A percentile compares a stretch with the other conserved stretches of the same genome.
These are phyloP conservation scores for Chaetomidium leptoderma DNA, from an alignment of 495 filamentous ascomycete species.

Conservation along the genomic window DNA sequence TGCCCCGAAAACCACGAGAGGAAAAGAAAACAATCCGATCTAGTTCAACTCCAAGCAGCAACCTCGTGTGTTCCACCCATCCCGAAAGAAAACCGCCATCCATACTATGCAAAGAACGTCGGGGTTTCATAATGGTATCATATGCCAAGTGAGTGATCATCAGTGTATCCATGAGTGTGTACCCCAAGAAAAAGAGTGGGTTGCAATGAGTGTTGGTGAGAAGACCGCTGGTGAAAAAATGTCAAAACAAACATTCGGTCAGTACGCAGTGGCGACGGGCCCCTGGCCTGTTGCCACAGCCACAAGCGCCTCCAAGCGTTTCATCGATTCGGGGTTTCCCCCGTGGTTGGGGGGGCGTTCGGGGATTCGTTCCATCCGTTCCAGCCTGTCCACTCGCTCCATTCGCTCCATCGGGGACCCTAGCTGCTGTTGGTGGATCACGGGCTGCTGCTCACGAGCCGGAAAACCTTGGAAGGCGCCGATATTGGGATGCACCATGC, in stretches of 20 bases:
- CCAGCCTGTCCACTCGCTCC: slow-evolving; percentile 30
- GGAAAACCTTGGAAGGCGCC: slow-evolving; percentile 44
- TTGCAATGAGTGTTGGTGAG: slow-evolving; percentile 17
- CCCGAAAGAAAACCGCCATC: no score
- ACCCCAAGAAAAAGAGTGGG: not conserved
- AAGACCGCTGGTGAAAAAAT: no score
- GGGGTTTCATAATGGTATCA: not conserved
- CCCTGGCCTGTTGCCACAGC: slow-evolving; percentile 85
- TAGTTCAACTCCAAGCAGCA: slow-evolving; percentile 1
- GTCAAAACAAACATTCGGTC: slow-evolving; percentile 4
- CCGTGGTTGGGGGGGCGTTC: slow-evolving; percentile 25
- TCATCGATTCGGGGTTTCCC: slow-evolving; percentile 46
- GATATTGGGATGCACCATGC: slow-evolving; percentile 49
- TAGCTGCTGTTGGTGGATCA: slow-evolving; percentile 12
- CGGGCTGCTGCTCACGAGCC: slow-evolving; percentile 30
- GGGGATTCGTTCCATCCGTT: slow-evolving; percentile 32
- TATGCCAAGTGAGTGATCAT: not conserved
- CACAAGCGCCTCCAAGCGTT: slow-evolving; percentile 75
- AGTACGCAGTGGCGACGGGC: slow-evolving; percentile 52
- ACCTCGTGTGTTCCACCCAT: not conserved
- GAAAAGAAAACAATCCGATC: not conserved
- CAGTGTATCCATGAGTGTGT: not conserved
- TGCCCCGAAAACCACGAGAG: not conserved
- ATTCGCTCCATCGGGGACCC: slow-evolving; percentile 18
- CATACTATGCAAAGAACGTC: not conserved